phyloP scores from a whole-genome alignment of 192 early-diverging fungal genomes.

The Umbelopsis sp. region DNA sequence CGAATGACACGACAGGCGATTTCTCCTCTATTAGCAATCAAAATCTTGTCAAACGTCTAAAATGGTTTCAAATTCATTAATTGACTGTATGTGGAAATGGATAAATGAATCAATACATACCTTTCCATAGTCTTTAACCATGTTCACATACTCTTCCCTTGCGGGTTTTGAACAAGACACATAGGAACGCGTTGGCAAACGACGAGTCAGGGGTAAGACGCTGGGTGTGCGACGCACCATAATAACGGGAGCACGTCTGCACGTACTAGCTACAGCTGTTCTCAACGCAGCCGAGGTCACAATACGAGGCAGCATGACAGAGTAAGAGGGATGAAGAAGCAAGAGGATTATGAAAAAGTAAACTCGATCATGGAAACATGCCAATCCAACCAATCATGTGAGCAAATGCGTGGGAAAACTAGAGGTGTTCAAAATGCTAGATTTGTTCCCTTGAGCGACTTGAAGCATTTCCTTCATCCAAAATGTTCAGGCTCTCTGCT shows the following conservation, averaged over 20 bases:
- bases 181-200: not conserved
- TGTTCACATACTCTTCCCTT: conserved; percentile 5
- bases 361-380: too few species aligned
- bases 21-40: conserved; percentile 96
- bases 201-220: not conserved
- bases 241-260: not conserved
- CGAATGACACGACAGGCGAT: conserved; percentile 93
- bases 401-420: conserved; percentile 8
- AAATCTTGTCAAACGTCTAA: conserved; percentile 87
- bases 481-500: conserved; percentile 13
- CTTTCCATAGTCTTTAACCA: not conserved
- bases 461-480: conserved; percentile 7
- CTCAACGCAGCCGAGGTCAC: conserved; percentile 16
- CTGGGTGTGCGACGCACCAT: not conserved
- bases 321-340: conserved; percentile 8
- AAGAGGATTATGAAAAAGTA: not conserved
- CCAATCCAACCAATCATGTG: conserved; percentile 16
- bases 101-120: not conserved
- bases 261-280: not conserved
- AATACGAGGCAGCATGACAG: conserved; percentile 18
- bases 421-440: not conserved
- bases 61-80: not conserved
- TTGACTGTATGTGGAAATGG: not conserved
- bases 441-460: not conserved
- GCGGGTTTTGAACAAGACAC: not conserved